Base-by-base conservation (phyloP, 768 basidiomycete species). In the Lentinula sp. region DNA sequence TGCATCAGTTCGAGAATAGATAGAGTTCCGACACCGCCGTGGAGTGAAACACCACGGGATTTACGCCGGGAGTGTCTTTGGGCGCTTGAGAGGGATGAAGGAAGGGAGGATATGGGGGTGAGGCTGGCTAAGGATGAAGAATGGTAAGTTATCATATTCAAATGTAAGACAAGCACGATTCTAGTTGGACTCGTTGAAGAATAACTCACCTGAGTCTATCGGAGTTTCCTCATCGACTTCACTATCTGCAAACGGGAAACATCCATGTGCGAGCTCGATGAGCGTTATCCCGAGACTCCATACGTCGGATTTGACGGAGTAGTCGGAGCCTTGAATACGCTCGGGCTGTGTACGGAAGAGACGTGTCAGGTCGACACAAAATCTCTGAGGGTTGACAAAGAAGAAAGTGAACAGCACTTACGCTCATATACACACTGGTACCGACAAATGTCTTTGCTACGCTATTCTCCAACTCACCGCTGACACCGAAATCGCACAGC, bases 361-460 rank as follows among this genome's bases (percentile, higher is more conserved):
- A 50, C 10, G 28, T 50, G 40, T 40, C 64, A 61, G 56, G 45
- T 53, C 53, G 3, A 13, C n/a, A 6, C 4, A 40, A 13, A 11
- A 15, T 40, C 15, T 40, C 11, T 40, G 39, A 43, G n/a, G 50
- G 39, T 43, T 46, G 50, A 49, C 58, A 49, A 18, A 59, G 51
- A 84, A 87, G 70, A 28, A 21, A 13, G 10, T 5, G 31, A 58
- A 32, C 2, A 37, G 10, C 28, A 59, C 62, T 59, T 75, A 98
- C 97, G 67, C 97, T 98, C 96, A 98, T 99, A 73, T 99, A 99
- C 3, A 95, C 98, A 63, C 92, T 95, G 10, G 97, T 99, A 32
- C 97, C 96, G 42, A 99, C 97, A 70, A 98, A 99, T 0, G 97
- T 98, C 74, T 98, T 95, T 37, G 97, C 97, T 64, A 98, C 95